Conservation (phyloP, 257 asterid genomes). For the Nicotiana attenuata region DNA sequence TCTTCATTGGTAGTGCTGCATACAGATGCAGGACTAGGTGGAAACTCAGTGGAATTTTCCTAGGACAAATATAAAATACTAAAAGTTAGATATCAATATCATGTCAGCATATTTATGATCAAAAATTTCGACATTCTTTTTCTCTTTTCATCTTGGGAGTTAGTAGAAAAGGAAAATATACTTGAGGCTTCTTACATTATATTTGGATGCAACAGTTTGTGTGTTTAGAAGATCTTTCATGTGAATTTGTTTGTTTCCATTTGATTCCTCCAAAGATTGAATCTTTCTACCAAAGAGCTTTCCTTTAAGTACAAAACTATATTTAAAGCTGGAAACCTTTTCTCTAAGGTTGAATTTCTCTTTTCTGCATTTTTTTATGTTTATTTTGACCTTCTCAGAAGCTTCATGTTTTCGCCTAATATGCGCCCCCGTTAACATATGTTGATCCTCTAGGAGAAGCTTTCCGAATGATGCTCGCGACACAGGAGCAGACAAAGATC, state of each 20-base stretch:
- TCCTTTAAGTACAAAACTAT: slow-evolving; percentile 68
- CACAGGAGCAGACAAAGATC: slow-evolving; percentile 93
- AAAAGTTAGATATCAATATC: neutral
- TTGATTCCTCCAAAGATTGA: slow-evolving; percentile 40
- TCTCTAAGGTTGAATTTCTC: slow-evolving; percentile 73
- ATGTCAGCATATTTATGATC: neutral
- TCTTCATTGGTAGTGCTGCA: slow-evolving; percentile 78
- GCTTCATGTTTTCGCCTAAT: slow-evolving; percentile 80
- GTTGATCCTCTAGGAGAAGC: slow-evolving; percentile 84
- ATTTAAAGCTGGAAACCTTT: slow-evolving; percentile 75
- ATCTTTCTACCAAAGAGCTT: slow-evolving; percentile 70
- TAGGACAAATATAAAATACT: slow-evolving; percentile 18
- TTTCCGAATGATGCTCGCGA: slow-evolving; percentile 80
- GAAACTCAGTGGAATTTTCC: slow-evolving; percentile 94
- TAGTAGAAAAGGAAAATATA: too few species aligned
- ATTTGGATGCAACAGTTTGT: slow-evolving; percentile 40
- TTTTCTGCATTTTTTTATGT: slow-evolving; percentile 53
- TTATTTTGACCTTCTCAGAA: slow-evolving; percentile 44
- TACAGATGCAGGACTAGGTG: slow-evolving; percentile 98
- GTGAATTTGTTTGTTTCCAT: slow-evolving; percentile 21
- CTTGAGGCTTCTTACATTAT: slow-evolving; percentile 44
- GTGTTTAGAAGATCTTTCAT: slow-evolving; percentile 23
- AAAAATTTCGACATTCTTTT: too few species aligned
- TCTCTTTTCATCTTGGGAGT: too few species aligned
- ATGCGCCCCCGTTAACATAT: slow-evolving; percentile 64